Percentiles rank a stretch among this genome's conserved stretches.
These are phyloP conservation scores for Capronia coronata DNA, from an alignment of 2,329 filamentous ascomycete genomes.

Conservation along the genomic window DNA sequence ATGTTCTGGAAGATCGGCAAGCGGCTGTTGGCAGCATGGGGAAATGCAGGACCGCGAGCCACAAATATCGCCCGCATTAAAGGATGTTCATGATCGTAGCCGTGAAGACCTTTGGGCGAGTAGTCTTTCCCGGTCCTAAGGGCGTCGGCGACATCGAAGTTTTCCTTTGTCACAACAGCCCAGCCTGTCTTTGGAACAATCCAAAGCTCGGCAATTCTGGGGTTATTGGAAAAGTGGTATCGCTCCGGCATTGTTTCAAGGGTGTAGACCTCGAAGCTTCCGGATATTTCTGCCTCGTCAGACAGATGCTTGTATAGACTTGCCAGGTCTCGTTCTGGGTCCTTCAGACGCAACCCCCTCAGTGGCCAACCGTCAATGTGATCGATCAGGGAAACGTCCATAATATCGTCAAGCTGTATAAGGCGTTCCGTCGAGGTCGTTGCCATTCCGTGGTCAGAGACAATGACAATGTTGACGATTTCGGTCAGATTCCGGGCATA, in stretches of 20 bases:
- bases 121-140: slow-evolving; percentile 61
- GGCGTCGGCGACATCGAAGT: slow-evolving; percentile 67
- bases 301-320: slow-evolving; percentile 56
- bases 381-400: slow-evolving; percentile 69
- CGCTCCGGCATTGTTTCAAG: slow-evolving; percentile 80
- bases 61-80: slow-evolving; percentile 96
- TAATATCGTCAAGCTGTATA: slow-evolving; percentile 81
- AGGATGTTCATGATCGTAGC: slow-evolving; percentile 90
- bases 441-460: slow-evolving; percentile 97
- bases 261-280: slow-evolving; percentile 77
- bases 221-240: slow-evolving; percentile 84
- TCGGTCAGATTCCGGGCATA: slow-evolving; percentile 74
- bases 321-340: slow-evolving; percentile 56
- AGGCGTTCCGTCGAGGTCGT: slow-evolving; percentile 75
- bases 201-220: slow-evolving; percentile 90
- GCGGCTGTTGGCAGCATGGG: slow-evolving; percentile 72
- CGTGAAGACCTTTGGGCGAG: slow-evolving; percentile 77
- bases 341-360: slow-evolving; percentile 76
- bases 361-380: slow-evolving; percentile 93
- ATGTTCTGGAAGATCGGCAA: slow-evolving; percentile 84
- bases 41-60: slow-evolving; percentile 85
- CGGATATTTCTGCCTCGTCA: slow-evolving; percentile 43
- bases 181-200: slow-evolving; percentile 87
- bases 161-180: slow-evolving; percentile 75
- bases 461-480: slow-evolving; percentile 90